Conservation (phyloP, 306 rosid species). For the Argentina anserina region DNA sequence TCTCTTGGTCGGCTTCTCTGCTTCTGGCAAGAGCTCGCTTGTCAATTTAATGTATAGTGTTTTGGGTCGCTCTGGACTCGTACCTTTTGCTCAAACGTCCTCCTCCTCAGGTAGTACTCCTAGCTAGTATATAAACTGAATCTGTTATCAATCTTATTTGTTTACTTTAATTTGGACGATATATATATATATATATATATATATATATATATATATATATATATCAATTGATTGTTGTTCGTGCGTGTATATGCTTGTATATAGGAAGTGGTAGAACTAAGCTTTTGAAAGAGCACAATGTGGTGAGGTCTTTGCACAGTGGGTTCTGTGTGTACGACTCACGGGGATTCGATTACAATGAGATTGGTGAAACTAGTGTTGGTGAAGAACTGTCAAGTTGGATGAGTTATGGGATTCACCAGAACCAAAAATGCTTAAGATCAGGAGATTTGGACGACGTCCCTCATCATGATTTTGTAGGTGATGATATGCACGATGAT, state of each 20-base stretch:
- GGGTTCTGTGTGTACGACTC: conserved; percentile 46
- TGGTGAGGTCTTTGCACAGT: conserved; percentile 32
- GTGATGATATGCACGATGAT: background rate
- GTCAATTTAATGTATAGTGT: conserved; percentile 42
- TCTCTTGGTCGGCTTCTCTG: conserved; percentile 39
- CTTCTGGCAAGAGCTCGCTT: conserved; percentile 44
- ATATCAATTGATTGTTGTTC: background rate
- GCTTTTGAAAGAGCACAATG: conserved; percentile 43
- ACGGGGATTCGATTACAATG: conserved; percentile 26
- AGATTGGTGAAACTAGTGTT: conserved; percentile 5
- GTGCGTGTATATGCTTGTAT: background rate
- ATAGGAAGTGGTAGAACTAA: conserved; percentile 25
- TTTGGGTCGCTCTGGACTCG: conserved; percentile 42
- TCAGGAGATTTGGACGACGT: conserved; percentile 4
- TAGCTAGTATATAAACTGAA: too few species aligned
- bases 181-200: too few species aligned
- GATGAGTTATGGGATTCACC: conserved; percentile 40
- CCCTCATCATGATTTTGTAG: background rate
- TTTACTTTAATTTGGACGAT: too few species aligned
- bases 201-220: too few species aligned
- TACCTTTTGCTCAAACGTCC: conserved; percentile 41
- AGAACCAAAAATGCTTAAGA: conserved; percentile 37
- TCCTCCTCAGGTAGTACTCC: background rate
- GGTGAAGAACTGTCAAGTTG: conserved; percentile 33
- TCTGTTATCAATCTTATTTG: background rate